Evolutionary conservation across 495 filamentous ascomycete species (phyloP), one percentile per base, ranked within the genome.

Genomic region (Parathielavia appendiculata): DNA sequence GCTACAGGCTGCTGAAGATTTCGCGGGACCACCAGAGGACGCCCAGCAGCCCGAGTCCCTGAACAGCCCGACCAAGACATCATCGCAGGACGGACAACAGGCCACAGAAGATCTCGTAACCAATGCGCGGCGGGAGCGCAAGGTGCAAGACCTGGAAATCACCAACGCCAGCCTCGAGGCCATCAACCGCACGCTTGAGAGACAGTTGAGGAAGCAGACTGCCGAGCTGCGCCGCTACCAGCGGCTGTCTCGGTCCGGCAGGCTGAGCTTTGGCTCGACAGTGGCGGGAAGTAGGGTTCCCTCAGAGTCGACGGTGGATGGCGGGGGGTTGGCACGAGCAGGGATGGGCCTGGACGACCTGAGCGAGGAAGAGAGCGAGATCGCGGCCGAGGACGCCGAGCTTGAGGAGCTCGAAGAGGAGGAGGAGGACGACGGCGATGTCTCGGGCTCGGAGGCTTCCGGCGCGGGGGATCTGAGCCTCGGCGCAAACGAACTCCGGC

Each of bases 91-190:
- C 12, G 81, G 81, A 53, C 79, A 2, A 6, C 26, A 81, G 23
- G 70, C 81, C 52, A 86, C 77, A 51, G 89, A 91, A 51, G 89
- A 91, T 39, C 67, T 85, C 10, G 90, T 91, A 2, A 80, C 87
- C 12, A 92, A 88, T 70, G 93, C 93, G 8, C 84, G 93, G 16
- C 85, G 89, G 8, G 93, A 97, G 71, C 84, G 93, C 56, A 97
- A 97, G 71, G 92, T 99, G 32, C 76, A 97, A 62, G 93, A 99
- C 69, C 76, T 99, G n/a, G 89, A 99, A 66, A 99, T 99, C 58
- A 95, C 89, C 60, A 99, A 99, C 63, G 92, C 90, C 2, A 96
- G 91, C 22, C 81, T 99, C 9, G 80, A 96, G 32, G 95, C 95
- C n/a, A 97, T 99, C 72, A 99, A 99, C 65, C 83, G 91, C 49